Percentiles rank a stretch among this genome's conserved stretches.
These are phyloP conservation scores for Suhomyces coccinellae DNA, from an alignment of 1,139 yeast genomes.

Conservation along the genomic window DNA sequence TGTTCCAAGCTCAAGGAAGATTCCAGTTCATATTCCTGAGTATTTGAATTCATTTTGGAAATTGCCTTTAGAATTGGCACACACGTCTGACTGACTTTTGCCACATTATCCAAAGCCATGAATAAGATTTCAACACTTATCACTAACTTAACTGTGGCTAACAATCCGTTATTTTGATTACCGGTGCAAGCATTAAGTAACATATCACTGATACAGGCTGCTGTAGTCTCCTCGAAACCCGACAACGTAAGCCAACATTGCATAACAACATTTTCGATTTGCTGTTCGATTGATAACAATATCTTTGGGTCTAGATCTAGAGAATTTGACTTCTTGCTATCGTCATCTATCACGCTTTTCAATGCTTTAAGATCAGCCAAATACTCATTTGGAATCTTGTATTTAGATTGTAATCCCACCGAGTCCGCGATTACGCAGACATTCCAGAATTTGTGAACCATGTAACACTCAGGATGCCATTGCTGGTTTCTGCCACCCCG, in stretches of 20 bases:
- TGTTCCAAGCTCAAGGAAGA: conserved; percentile 11
- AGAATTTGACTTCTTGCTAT: conserved; percentile 9
- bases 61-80: conserved; percentile 15
- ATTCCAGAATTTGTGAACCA: conserved; percentile 97
- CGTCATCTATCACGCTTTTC: conserved; percentile 12
- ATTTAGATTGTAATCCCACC: conserved; percentile 52
- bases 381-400: conserved; percentile 15
- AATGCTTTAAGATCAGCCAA: conserved; percentile 14
- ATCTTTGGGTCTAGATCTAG: conserved; percentile 47
- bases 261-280: conserved; percentile 67
- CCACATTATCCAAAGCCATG: conserved; percentile 65
- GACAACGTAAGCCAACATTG: conserved; percentile 87
- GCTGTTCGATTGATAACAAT: conserved; percentile 59
- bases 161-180: conserved; percentile 67
- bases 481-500: conserved; percentile 94
- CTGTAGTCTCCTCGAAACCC: conserved; percentile 90
- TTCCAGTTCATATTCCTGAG: conserved; percentile 13
- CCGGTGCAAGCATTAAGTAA: conserved; percentile 79
- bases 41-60: conserved; percentile 6
- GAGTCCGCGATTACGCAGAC: conserved; percentile 70
- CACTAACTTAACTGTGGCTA: conserved; percentile 73
- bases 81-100: conserved; percentile 28
- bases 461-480: conserved; percentile 99
- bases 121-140: conserved; percentile 76
- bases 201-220: conserved; percentile 91